Evolutionary conservation across 2,329 filamentous ascomycete species (phyloP).

Genomic region (Sphaerulina musiva): DNA sequence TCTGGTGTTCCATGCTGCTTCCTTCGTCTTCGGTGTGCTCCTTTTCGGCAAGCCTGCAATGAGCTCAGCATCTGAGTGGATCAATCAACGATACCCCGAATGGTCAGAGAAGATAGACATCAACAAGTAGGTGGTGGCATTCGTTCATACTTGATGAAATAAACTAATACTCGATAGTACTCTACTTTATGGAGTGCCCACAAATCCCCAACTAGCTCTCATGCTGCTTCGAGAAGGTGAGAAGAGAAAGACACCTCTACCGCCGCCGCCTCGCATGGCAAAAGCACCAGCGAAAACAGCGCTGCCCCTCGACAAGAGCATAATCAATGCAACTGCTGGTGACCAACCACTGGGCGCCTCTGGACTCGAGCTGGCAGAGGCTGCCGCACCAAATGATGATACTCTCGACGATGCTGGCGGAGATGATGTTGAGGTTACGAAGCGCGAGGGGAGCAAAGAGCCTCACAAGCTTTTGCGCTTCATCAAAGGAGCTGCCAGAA

Average conservation of each 20-base stretch:
- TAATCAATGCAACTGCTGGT: not conserved
- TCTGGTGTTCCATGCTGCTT: not conserved
- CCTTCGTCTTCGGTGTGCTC: not conserved
- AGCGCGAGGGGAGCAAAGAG: slow-evolving; percentile 6
- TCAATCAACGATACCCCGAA: not conserved
- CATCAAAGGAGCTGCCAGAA: slow-evolving; percentile 3
- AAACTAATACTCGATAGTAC: not conserved
- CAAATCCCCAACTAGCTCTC: slow-evolving; percentile 5
- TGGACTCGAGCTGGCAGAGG: not conserved
- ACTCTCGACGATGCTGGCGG: slow-evolving; percentile 7
- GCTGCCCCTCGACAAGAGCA: not conserved
- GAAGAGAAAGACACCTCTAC: not conserved
- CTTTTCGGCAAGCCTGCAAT: not conserved
- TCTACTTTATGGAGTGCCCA: not conserved
- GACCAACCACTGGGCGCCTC: slow-evolving; percentile 5
- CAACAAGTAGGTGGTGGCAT: not conserved
- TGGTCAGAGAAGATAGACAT: not conserved
- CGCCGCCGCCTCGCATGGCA: not conserved
- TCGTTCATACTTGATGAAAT: not conserved
- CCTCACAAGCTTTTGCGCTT: slow-evolving; percentile 2
- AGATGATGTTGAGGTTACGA: slow-evolving; percentile 8
- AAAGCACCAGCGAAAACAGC: not conserved
- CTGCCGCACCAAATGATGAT: not conserved
- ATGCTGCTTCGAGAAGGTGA: slow-evolving; percentile 7
- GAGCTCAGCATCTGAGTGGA: not conserved